A percentile compares a stretch with the other conserved stretches of the same genome.
Conservation (phyloP, 371 early-diverging fungal genomes). For the Mucor plumbeus region DNA sequence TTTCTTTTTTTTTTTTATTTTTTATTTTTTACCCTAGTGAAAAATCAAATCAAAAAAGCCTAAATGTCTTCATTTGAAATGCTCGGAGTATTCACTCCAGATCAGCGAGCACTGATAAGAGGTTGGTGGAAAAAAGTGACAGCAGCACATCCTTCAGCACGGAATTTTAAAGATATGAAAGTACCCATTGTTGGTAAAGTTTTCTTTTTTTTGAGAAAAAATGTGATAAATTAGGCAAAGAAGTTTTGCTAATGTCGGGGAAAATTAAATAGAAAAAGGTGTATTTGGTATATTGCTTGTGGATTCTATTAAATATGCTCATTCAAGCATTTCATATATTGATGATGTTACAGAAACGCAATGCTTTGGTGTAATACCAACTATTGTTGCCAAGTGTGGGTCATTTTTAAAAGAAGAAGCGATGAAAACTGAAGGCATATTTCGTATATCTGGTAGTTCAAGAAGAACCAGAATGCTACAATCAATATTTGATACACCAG, state of each 20-base stretch:
- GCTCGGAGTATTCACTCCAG: constrained; percentile 23
- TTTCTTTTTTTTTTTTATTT: background rate
- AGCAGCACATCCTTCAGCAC: constrained; percentile 35
- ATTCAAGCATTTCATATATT: constrained; percentile 44
- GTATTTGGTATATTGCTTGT: constrained; percentile 43
- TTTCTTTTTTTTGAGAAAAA: background rate
- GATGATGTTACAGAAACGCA: constrained; percentile 33
- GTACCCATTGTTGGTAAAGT: constrained; percentile 35
- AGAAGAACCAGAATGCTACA: constrained; percentile 63
- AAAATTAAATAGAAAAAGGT: constrained; percentile 26
- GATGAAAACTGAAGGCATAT: constrained; percentile 56
- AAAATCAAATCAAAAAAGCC: no score
- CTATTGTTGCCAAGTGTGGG: constrained; percentile 60
- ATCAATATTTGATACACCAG: constrained; percentile 59
- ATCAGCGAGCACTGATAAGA: constrained; percentile 16
- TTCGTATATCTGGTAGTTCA: constrained; percentile 65
- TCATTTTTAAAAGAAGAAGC: constrained; percentile 58
- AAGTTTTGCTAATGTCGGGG: background rate
- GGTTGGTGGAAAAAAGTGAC: constrained; percentile 47
- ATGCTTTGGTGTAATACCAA: constrained; percentile 58
- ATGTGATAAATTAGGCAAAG: no score
- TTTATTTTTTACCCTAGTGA: background rate
- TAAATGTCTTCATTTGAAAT: constrained; percentile 20
- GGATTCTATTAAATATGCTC: constrained; percentile 43
- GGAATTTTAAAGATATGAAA: constrained; percentile 39